Base-by-base conservation (phyloP, 108 stramenopile genomes). In the Cylindrotheca closterium region DNA sequence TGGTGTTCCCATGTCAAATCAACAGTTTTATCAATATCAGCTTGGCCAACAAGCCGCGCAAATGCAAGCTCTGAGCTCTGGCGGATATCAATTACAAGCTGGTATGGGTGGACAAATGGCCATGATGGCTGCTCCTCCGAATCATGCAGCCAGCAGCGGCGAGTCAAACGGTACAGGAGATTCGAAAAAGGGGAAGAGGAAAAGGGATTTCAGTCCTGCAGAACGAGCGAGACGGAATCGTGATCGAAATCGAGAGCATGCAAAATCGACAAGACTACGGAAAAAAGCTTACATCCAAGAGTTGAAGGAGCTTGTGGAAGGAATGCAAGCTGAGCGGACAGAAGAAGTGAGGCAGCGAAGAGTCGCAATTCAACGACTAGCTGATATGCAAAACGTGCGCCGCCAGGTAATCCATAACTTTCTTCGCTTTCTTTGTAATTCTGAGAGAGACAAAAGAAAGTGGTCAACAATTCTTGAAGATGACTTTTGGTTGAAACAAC, bases 231-330 rank as follows among this genome's bases (percentile, higher is more conserved):
- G 88, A 59, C 82, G 81, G 55, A 84, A 85, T 53, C 82, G 94
- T 27, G 95, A 97, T 63, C 77, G 96, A 18, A 98, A 98, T 70
- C 74, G 95, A 27, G 97, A 95, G 77, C 95, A 98, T 67, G 97
- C 97, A 17, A 65, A 91, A 26, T 96, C 92, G 42, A 97, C 97
- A 7, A 82, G 97, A 31, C 83, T 95, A 5, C 87, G 96, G 4
- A 98, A 98, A 74, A 98, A 98, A 67, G 96, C 94, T 17, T 96
- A 96, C 76, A 83, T 98, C 21, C 77, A 79, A 56, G 94, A 93
- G 67, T 80, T 98, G 19, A 93, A 96, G 70, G 92, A 92, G 71
- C 74, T 94, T 22, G 87, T 97, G 5, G 95, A 95, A 47, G 78
- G 89, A 26, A 58, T 98, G 34, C 82, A 84, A 63, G 73, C 76